Evolutionary conservation across 805 yeast species (phyloP), one percentile per base, ranked within the genome.

Genomic region (Lachancea meyersii): DNA sequence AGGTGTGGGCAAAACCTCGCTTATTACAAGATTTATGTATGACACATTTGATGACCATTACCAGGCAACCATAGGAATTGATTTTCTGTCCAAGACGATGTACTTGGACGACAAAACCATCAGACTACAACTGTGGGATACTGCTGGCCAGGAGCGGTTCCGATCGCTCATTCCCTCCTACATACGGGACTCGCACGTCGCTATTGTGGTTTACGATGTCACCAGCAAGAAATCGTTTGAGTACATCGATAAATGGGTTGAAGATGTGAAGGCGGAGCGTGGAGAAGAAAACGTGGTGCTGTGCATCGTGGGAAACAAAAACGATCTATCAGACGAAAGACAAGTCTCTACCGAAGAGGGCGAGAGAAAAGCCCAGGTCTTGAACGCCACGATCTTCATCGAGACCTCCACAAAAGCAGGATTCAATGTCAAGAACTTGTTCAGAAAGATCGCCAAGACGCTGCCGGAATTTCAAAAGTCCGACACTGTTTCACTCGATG

Each of bases 81-180:
- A 93, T 62, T 93, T 93, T 59, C 75, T 93, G 51, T 85, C 95
- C 31, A 91, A 86, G 61, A 88, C 96, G 4, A 86, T 87, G 94
- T 93, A 93, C 63, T 70, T 93, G 38, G 96, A 94, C 52, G 97
- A 93, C 64, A 88, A 91, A 52, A 93, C 98, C 3, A 86, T 93
- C 31, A 75, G 98, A 55, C 73, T 93, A 49, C 98, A 93, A 67
- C 69, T 93, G 45, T 93, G 98, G 97, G 97, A 89, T 62, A 89
- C 97, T 3, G 96, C 96, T 1, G 96, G 97, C 13, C 97, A 89
- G 66, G 98, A 93, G 64, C 70, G 98, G 54, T 93, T 93, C 70
- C 73, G 97, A 58, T 84, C 95, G 14, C 75, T 93, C 61, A 91
- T 93, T 44, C 98, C 98, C 3, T 83, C 95, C 9, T 93, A 93